Conservation (phyloP, 164 flowering plant species). For the Platanus orientalis region DNA sequence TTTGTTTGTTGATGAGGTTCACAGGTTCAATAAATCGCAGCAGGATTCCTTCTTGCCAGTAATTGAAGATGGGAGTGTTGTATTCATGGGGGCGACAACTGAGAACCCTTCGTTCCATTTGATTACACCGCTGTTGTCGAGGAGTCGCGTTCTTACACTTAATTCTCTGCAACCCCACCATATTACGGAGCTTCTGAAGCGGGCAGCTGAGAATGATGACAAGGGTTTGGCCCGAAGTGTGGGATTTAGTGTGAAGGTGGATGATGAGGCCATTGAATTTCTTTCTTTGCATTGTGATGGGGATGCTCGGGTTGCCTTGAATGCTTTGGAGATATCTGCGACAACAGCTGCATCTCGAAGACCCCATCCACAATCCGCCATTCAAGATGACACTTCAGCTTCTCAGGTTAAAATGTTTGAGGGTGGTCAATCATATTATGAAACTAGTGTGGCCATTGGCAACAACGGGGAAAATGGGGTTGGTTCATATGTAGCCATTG, state of each 20-base stretch:
- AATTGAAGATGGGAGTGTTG: slow-evolving; percentile 78
- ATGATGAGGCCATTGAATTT: slow-evolving; percentile 44
- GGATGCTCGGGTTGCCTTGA: slow-evolving; percentile 87
- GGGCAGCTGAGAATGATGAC: slow-evolving; percentile 43
- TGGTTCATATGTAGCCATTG: slow-evolving; percentile 6
- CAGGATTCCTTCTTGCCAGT: slow-evolving; percentile 84
- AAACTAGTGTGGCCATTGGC: neutral
- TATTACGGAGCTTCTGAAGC: slow-evolving; percentile 31
- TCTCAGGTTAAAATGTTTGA: neutral
- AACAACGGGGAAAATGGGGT: slow-evolving; percentile 10
- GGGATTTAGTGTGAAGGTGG: slow-evolving; percentile 24
- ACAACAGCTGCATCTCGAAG: slow-evolving; percentile 49
- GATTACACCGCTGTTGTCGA: slow-evolving; percentile 71
- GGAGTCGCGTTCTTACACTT: slow-evolving; percentile 66
- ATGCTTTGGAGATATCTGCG: slow-evolving; percentile 70
- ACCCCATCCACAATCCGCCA: neutral
- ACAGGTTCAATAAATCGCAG: slow-evolving; percentile 82
- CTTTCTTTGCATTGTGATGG: slow-evolving; percentile 66
- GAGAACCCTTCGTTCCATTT: slow-evolving; percentile 93
- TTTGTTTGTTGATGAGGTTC: slow-evolving; percentile 86
- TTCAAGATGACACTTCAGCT: neutral
- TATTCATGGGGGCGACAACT: slow-evolving; percentile 85
- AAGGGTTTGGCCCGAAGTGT: slow-evolving; percentile 48
- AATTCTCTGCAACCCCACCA: slow-evolving; percentile 46
- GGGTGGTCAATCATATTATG: neutral